Percentiles rank a stretch among this genome's conserved stretches.
phyloP scores from a whole-genome alignment of 2,329 filamentous ascomycete species.

The Talaromyces marneffei region DNA sequence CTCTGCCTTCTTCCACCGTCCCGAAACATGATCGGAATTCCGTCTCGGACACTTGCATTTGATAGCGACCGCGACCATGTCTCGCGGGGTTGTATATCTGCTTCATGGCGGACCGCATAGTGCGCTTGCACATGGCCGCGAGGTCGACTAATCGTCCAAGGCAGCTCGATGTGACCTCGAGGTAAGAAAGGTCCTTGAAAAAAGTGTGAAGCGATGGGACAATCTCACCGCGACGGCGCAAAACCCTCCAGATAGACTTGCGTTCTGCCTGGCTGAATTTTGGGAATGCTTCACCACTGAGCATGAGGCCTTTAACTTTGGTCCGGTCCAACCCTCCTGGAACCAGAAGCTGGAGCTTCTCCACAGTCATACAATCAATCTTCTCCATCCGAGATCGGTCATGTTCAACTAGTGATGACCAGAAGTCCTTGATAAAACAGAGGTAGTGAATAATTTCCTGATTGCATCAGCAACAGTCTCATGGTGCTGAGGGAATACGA shows the following conservation, averaged over 20 bases:
- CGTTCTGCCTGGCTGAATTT: background rate
- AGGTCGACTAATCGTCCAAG: background rate
- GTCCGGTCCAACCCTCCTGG: background rate
- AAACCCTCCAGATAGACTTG: conserved; percentile 10
- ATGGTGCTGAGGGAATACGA: background rate
- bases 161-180: conserved; percentile 16
- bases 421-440: conserved; percentile 26
- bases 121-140: background rate
- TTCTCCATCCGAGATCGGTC: conserved; percentile 22
- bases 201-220: conserved; percentile 27
- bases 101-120: background rate
- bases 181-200: conserved; percentile 34
- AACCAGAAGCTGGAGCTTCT: conserved; percentile 6
- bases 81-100: background rate
- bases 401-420: conserved; percentile 21
- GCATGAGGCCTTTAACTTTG: background rate
- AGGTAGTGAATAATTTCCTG: conserved; percentile 26
- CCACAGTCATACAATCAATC: conserved; percentile 15
- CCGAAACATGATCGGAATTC: conserved; percentile 18
- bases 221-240: background rate
- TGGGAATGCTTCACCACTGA: background rate
- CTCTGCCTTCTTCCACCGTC: conserved; percentile 7
- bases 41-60: conserved; percentile 24
- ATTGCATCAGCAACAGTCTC: background rate
- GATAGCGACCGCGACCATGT: background rate